These are phyloP conservation scores for Aspergillus luchuensis DNA, from an alignment of 2,329 filamentous ascomycete genomes.

Conservation along the genomic window DNA sequence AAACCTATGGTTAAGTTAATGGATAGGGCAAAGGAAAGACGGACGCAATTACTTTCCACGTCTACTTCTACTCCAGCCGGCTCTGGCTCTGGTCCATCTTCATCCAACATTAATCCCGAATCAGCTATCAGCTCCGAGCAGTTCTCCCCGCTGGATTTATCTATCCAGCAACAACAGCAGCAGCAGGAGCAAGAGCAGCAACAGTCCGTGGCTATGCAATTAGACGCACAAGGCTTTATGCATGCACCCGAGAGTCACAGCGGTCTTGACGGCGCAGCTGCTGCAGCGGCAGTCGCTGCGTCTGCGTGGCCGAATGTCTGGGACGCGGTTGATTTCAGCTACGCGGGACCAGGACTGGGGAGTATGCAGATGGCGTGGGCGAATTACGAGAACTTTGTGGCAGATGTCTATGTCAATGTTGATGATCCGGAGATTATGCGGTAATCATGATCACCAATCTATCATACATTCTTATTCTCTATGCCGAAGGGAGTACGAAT, in stretches of 20 bases:
- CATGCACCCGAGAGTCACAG: constrained; percentile 1
- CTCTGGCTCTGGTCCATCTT: neutral
- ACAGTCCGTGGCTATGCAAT: neutral
- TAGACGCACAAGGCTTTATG: neutral
- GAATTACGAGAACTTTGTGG: constrained; percentile 33
- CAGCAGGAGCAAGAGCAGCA: neutral
- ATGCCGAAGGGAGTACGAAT: neutral
- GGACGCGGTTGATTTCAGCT: constrained; percentile 28
- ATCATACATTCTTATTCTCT: too few relatives aligned
- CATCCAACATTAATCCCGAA: too few relatives aligned
- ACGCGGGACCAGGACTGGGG: constrained; percentile 9
- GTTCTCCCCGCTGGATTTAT: too few relatives aligned
- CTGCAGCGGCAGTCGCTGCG: too few relatives aligned
- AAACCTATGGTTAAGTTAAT: constrained; percentile 35
- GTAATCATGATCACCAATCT: neutral
- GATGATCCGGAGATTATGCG: constrained; percentile 25
- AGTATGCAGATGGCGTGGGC: constrained; percentile 25
- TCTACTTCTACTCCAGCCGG: neutral
- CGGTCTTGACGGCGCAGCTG: too few relatives aligned
- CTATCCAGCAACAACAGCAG: neutral
- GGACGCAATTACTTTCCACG: constrained; percentile 9
- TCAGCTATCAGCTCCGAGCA: too few relatives aligned
- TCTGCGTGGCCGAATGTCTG: constrained; percentile 27
- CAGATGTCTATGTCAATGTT: constrained; percentile 28
- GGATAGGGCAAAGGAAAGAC: constrained; percentile 25